These are phyloP conservation scores for Chrysopogon serrulatus DNA, from an alignment of 176 grass and related monocot genomes.

Conservation along the genomic window DNA sequence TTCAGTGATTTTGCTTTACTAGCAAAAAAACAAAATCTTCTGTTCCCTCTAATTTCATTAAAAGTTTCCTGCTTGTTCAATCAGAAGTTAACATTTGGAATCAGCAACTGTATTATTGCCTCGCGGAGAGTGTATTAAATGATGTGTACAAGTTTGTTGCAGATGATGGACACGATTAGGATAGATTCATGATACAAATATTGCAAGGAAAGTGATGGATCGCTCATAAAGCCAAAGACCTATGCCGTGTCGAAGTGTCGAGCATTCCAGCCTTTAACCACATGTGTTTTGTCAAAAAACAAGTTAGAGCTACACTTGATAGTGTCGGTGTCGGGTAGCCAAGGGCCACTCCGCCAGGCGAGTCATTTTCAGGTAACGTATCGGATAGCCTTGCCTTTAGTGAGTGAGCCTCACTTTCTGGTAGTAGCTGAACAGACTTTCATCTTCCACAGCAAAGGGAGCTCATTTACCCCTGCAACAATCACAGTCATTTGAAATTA, in stretches of 20 bases:
- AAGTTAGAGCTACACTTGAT: neutral
- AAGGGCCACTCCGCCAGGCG: neutral
- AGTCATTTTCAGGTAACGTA: constrained; percentile 28
- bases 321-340: constrained; percentile 19
- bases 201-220: constrained; percentile 6
- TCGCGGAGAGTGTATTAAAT: neutral
- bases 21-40: neutral
- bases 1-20: constrained; percentile 3
- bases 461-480: neutral
- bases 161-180: constrained; percentile 6
- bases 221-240: neutral
- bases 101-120: neutral
- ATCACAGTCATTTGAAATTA: neutral
- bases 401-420: constrained; percentile 21
- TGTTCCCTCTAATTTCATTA: neutral
- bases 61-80: neutral
- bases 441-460: neutral
- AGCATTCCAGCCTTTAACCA: neutral
- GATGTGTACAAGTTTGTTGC: neutral
- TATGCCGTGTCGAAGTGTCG: neutral
- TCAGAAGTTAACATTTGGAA: neutral
- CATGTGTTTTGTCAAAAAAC: neutral
- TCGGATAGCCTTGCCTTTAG: constrained; percentile 17
- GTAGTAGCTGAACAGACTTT: constrained; percentile 8
- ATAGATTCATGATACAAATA: neutral